Evolutionary conservation across 1,284 basidiomycete genomes (phyloP), one percentile per base, ranked within the genome.

Genomic region (Pyrrhoderma noxium): DNA sequence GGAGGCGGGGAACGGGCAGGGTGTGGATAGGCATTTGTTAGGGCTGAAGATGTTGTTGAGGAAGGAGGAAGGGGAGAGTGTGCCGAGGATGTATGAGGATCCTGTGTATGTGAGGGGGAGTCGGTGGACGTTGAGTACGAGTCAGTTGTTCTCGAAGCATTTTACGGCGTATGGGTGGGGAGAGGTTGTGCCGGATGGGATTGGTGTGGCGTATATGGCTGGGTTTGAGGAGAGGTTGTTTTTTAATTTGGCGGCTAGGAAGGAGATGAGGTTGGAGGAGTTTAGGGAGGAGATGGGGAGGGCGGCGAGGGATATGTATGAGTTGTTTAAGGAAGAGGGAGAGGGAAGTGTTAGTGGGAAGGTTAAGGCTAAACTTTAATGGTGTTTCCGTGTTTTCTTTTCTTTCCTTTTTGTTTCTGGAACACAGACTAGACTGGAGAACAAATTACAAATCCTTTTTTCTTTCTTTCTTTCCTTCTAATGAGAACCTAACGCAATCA

Each of bases 121-220:
- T 43, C 70, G 80, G 55, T 89, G 87, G 87, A 76, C 78, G 3
- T 67, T 90, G 53, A 89, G 85, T 62, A 95, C 92, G n/a, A 90
- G 86, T 38, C 87, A 90, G 19, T 77, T 95, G 49, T 92, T 87
- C 65, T 89, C 86, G 19, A 82, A 83, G 56, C 79, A 86, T 62
- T 84, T 94, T 62, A 74, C 74, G 43, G 82, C 77, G 19, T 94
- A 93, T 67, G 91, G 91, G 31, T 93, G 87, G 85, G 89, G 89
- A 49, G 88, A 89, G 72, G 80, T 92, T 51, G 83, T 88, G 13
- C 80, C 82, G 1, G 77, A 89, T 57, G 88, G 88, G 3, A 89
- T 88, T 61, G 87, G 86, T 31, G 77, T 87, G 31, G 80, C 85
- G 22, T 88, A 89, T 59, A 78, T 85, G 79, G 84, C 85, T 16